Percentiles rank a stretch among this genome's conserved stretches.
Evolutionary conservation across 495 filamentous ascomycete species (phyloP).

Genomic region (Chaetomium fimeti): DNA sequence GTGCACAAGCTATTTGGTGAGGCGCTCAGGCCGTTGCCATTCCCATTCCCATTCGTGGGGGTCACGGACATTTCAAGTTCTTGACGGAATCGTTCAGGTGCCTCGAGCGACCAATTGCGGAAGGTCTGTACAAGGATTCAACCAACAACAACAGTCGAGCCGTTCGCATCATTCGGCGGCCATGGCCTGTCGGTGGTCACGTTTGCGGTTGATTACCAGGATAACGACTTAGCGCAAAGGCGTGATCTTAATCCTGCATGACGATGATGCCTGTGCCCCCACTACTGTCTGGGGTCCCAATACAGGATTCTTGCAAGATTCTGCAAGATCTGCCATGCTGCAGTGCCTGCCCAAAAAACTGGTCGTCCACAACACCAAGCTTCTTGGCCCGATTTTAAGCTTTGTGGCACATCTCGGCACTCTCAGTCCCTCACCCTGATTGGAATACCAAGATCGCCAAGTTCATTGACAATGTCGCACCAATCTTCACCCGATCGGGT

Average conservation of each 20-base stretch:
- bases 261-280: neutral
- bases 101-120: no score
- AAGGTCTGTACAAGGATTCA: no score
- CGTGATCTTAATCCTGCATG: conserved; percentile 10
- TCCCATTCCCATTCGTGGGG: no score
- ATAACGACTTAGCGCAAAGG: neutral
- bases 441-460: neutral
- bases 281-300: neutral
- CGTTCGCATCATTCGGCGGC: no score
- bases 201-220: neutral
- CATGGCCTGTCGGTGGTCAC: no score
- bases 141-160: no score
- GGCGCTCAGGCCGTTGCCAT: no score
- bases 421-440: neutral
- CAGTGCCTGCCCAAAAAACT: neutral
- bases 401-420: neutral
- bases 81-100: no score
- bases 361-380: neutral
- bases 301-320: neutral
- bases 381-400: neutral
- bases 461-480: neutral
- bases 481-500: neutral
- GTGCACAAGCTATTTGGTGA: no score
- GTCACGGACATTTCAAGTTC: no score
- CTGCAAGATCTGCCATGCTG: no score